These are phyloP conservation scores for Pittosporum tobira DNA, from an alignment of 129 eudicot species.

Conservation along the genomic window DNA sequence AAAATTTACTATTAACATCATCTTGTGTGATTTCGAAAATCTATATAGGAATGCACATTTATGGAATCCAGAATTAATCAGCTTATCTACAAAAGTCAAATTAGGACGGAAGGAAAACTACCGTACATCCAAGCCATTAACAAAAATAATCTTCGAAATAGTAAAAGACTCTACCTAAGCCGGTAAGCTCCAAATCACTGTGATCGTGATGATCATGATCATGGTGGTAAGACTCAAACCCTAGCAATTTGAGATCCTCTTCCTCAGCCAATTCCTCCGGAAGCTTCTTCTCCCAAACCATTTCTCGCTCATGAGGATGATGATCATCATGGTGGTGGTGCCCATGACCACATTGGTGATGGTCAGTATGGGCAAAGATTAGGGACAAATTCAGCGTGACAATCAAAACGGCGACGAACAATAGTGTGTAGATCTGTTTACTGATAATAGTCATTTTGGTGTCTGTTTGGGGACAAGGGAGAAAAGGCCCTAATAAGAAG, in stretches of 20 bases:
- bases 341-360: constrained; percentile 41
- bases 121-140: not conserved
- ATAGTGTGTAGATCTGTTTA: constrained; percentile 10
- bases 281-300: constrained; percentile 28
- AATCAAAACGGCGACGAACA: constrained; percentile 16
- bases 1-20: too few species aligned
- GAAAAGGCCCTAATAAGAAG: not conserved
- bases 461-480: constrained; percentile 16
- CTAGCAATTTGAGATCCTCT: constrained; percentile 61
- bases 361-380: constrained; percentile 31
- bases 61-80: too few species aligned
- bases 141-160: not conserved
- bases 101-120: too few species aligned
- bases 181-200: constrained; percentile 36
- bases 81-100: too few species aligned
- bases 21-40: too few species aligned
- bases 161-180: constrained; percentile 38
- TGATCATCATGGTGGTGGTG: constrained; percentile 36
- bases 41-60: too few species aligned
- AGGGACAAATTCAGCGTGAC: constrained; percentile 15
- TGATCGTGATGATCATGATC: constrained; percentile 24
- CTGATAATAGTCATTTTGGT: constrained; percentile 15
- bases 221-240: constrained; percentile 28
- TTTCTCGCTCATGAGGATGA: constrained; percentile 15
- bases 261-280: constrained; percentile 95